Conservation (phyloP, 176 grass and related monocot species). For the Raddia guianensis region DNA sequence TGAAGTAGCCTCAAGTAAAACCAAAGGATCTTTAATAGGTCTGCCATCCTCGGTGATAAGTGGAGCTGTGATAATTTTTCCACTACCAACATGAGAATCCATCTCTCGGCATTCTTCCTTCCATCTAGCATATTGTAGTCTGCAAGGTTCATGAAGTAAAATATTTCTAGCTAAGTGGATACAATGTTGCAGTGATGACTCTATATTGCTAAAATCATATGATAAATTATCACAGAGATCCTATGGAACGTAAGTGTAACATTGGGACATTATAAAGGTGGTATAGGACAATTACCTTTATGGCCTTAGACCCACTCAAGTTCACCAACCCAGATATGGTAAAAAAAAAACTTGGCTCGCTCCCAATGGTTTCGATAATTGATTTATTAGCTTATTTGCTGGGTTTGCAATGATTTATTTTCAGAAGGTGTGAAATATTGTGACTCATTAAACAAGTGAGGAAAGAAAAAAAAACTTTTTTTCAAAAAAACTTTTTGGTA, state of each 20-base stretch:
- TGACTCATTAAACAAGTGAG: neutral
- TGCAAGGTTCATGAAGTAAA: constrained; percentile 42
- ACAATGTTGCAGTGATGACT: constrained; percentile 16
- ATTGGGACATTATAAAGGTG: constrained; percentile 16
- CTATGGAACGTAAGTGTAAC: neutral
- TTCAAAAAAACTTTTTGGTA: neutral
- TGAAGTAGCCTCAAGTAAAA: constrained; percentile 80
- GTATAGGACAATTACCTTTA: constrained; percentile 4
- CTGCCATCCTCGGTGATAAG: constrained; percentile 83
- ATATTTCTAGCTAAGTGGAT: constrained; percentile 21
- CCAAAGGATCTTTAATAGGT: constrained; percentile 91
- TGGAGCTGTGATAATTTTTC: constrained; percentile 90
- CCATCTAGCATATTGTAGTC: constrained; percentile 88
- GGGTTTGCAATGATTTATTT: neutral
- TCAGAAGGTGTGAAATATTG: neutral
- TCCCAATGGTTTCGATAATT: neutral
- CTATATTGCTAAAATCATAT: constrained; percentile 15
- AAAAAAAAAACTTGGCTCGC: neutral
- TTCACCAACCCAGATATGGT: neutral
- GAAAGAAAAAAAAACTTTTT: neutral
- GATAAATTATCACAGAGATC: constrained; percentile 20
- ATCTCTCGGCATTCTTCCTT: constrained; percentile 82
- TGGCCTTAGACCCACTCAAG: neutral
- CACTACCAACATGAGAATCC: constrained; percentile 98
- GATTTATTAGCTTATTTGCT: neutral